phyloP scores from a whole-genome alignment of 768 basidiomycete species.

The Lactarius quietus region DNA sequence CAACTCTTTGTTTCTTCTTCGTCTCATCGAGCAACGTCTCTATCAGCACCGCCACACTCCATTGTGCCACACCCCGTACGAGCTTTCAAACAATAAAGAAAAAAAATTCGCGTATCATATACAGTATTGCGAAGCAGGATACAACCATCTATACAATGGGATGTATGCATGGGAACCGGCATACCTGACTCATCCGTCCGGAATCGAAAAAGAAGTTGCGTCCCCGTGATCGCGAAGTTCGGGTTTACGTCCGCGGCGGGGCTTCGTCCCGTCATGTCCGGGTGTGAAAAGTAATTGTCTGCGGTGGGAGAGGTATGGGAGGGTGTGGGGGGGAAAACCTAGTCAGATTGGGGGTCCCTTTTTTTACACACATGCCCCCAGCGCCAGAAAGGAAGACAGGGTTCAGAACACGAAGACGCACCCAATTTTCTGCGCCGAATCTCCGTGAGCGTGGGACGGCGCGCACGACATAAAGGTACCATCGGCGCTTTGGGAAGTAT shows the following conservation, averaged over 20 bases:
- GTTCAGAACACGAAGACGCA: slow-evolving; percentile 2
- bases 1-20: neutral
- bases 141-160: neutral
- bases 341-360: neutral
- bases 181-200: slow-evolving; percentile 1
- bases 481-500: slow-evolving; percentile 2
- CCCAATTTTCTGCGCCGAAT: slow-evolving; percentile 13
- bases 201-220: neutral
- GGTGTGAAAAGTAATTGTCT: neutral
- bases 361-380: slow-evolving; percentile 5
- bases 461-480: slow-evolving; percentile 3
- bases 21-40: neutral
- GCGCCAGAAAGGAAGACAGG: neutral
- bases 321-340: neutral
- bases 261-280: slow-evolving; percentile 20
- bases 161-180: neutral
- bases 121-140: neutral
- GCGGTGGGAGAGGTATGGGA: neutral
- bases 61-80: neutral
- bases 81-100: neutral
- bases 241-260: slow-evolving; percentile 17
- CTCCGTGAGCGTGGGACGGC: slow-evolving; percentile 16
- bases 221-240: slow-evolving; percentile 18
- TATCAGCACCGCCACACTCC: neutral
- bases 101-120: neutral